Evolutionary conservation across 1,139 yeast species (phyloP).

Genomic region (Geotrichum fermentans): DNA sequence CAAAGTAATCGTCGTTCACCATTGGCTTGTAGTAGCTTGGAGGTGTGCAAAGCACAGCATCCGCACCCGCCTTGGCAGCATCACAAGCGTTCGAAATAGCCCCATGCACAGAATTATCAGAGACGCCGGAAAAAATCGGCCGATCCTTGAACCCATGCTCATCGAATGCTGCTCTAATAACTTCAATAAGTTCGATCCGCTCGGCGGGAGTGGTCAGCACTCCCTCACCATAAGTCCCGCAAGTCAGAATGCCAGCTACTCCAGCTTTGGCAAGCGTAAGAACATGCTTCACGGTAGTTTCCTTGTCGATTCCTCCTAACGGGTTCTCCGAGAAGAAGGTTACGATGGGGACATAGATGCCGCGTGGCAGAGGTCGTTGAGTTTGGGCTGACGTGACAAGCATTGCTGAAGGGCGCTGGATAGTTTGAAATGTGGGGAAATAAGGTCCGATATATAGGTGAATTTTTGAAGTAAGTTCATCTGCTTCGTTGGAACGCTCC

Average conservation of each 20-base stretch:
- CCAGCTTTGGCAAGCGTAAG: constrained; percentile 10
- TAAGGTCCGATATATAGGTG: neutral
- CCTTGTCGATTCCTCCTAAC: constrained; percentile 9
- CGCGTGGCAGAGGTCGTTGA: constrained; percentile 2
- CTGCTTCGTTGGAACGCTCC: no score
- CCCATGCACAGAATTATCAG: constrained; percentile 39
- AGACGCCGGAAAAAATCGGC: constrained; percentile 43
- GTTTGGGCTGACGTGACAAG: neutral
- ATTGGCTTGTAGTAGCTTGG: constrained; percentile 44
- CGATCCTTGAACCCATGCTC: constrained; percentile 29
- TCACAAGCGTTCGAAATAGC: constrained; percentile 37
- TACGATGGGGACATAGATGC: constrained; percentile 10
- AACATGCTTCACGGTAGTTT: constrained; percentile 8
- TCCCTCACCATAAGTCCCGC: constrained; percentile 40
- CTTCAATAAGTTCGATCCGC: constrained; percentile 36
- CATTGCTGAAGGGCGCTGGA: no score
- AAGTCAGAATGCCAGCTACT: constrained; percentile 9
- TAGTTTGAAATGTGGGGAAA: neutral
- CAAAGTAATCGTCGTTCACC: constrained; percentile 36
- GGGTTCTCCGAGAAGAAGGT: constrained; percentile 10
- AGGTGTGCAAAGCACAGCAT: constrained; percentile 41
- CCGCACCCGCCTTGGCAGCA: constrained; percentile 41
- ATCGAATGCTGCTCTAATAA: constrained; percentile 39
- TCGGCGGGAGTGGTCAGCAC: constrained; percentile 42
- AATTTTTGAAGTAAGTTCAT: no score